Conservation (phyloP, 2,329 filamentous ascomycete genomes). For the Emmonsiellopsis sp. region DNA sequence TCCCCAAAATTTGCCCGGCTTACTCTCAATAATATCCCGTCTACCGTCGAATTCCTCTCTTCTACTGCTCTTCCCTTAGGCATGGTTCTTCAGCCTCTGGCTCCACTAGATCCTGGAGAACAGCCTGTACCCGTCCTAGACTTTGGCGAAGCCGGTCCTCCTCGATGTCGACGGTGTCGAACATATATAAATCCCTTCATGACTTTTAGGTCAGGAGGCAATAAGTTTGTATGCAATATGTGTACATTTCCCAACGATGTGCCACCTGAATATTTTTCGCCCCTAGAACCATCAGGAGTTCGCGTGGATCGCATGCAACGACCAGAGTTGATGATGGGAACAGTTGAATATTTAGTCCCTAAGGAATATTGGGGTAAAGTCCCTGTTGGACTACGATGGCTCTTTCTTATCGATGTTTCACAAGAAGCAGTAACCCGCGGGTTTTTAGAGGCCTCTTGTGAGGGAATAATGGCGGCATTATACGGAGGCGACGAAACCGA, state of each 20-base stretch:
- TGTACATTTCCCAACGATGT: slow-evolving; percentile 97
- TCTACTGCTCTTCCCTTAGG: slow-evolving; percentile 80
- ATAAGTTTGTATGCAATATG: slow-evolving; percentile 96
- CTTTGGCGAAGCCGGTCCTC: slow-evolving; percentile 85
- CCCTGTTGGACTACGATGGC: slow-evolving; percentile 74
- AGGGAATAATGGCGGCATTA: slow-evolving; percentile 74
- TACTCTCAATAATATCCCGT: slow-evolving; percentile 87
- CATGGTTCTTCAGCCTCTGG: slow-evolving; percentile 79
- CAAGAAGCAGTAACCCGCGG: slow-evolving; percentile 87
- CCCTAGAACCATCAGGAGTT: slow-evolving; percentile 76
- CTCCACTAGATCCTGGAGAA: slow-evolving; percentile 74
- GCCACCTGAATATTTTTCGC: slow-evolving; percentile 82
- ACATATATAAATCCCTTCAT: slow-evolving; percentile 99
- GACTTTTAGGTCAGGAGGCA: slow-evolving; percentile 88
- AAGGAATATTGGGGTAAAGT: slow-evolving; percentile 99
- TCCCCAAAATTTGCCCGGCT: slow-evolving; percentile 90
- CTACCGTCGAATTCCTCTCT: slow-evolving; percentile 66
- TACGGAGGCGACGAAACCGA: slow-evolving; percentile 59
- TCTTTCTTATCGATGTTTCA: slow-evolving; percentile 90
- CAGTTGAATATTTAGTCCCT: slow-evolving; percentile 91
- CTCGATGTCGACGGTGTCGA: slow-evolving; percentile 82
- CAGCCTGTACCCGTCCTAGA: slow-evolving; percentile 82
- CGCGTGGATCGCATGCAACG: slow-evolving; percentile 81
- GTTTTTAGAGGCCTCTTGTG: slow-evolving; percentile 81
- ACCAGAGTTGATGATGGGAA: slow-evolving; percentile 82